These are phyloP conservation scores for Otatea glauca DNA, from an alignment of 176 grass and related monocot species.

Conservation along the genomic window DNA sequence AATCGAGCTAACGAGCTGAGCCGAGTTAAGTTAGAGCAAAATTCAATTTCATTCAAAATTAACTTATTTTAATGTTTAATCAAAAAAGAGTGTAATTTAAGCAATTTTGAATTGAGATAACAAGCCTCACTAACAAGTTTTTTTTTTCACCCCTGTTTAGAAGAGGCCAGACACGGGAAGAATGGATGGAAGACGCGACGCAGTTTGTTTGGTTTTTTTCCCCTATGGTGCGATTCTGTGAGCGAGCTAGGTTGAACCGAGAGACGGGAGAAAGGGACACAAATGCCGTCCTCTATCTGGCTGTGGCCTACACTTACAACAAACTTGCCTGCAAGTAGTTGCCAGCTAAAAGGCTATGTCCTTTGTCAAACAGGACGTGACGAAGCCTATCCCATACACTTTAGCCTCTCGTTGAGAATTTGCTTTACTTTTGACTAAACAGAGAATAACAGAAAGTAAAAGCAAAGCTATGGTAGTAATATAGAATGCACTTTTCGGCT, in stretches of 20 bases:
- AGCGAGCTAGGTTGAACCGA: neutral
- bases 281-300: neutral
- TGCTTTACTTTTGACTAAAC: neutral
- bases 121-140: no score
- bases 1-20: no score
- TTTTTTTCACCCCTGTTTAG: no score
- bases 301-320: slow-evolving; percentile 18
- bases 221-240: slow-evolving; percentile 2
- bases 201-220: neutral
- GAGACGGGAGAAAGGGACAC: neutral
- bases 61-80: no score
- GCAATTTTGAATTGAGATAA: no score
- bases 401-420: neutral
- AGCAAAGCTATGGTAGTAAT: neutral
- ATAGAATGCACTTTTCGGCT: neutral
- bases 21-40: no score
- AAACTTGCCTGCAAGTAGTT: slow-evolving; percentile 9
- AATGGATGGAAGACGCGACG: neutral
- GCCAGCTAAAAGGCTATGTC: slow-evolving; percentile 35
- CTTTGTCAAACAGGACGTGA: neutral
- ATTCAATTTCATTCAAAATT: no score
- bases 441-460: neutral
- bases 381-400: neutral
- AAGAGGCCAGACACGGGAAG: neutral
- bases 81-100: no score